Evolutionary conservation across 2,329 filamentous ascomycete species (phyloP), one percentile per base, ranked within the genome.

Genomic region (Venturia oleaginea): DNA sequence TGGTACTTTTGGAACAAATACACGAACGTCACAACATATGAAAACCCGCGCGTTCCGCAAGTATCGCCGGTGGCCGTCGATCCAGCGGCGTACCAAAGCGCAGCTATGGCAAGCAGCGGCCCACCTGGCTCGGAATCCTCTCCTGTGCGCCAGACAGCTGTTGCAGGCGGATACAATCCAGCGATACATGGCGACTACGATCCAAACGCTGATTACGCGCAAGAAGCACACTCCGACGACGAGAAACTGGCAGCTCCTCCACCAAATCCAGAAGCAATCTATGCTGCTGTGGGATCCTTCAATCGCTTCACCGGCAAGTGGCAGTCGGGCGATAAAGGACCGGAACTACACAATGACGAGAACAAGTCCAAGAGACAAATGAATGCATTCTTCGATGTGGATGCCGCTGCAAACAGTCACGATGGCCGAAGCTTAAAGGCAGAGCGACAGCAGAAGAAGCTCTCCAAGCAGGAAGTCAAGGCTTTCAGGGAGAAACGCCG

Each of bases 181-280:
- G 90, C 91, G 30, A 93, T 99, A 57, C 94, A 99, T 74, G 94
- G 94, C 70, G 89, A 92, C 78, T 99, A 97, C 79, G 94, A 99
- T 71, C 92, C 92, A 4, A 94, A 88, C 66, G 93, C 94, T n/a
- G 90, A 92, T 79, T 99, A 99, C 74, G 93, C 94, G 13, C 80
- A 66, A 60, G 70, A 71, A 65, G 72, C 72, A 3, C 63, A 83
- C 68, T 73, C 79, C 10, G 71, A 79, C 27, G 76, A 74, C 54
- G 71, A 75, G 55, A 74, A 79, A 61, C 70, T 70, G 27, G 67
- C 68, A 24, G 73, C 76, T 19, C 59, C 70, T 19, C 65, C 37
- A n/a, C 37, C 64, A 15, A 51, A 59, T 10, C 67, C 69, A 42
- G 68, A 67, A 27, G 71, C 76, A 17, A 77, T 83, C 4, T 93